Evolutionary conservation across 805 yeast genomes (phyloP), one percentile per base, ranked within the genome.

Genomic region (Ogataea trehalophila): DNA sequence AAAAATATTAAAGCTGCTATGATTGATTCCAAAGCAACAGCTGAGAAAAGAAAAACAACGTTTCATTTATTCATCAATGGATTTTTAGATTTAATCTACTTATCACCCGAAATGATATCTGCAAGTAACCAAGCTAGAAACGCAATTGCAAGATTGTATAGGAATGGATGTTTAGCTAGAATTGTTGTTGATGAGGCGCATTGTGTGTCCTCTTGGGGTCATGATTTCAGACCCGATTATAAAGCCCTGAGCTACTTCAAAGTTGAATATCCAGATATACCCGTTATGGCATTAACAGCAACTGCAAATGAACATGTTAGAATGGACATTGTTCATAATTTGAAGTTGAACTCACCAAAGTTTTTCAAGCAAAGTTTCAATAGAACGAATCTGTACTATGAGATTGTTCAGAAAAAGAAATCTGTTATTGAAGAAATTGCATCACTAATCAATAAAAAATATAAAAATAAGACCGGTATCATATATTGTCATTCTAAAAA

Each of bases 121-220:
- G 82, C 85, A 3, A 87, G 95, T 17, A 73, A 68, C 6, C 80
- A 81, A 57, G 81, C 92, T 39, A 84, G 79, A 58, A 73, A 71
- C 45, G 83, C 84, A 0, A 80, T 94, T 45, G 66, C 73, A 11
- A 72, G 67, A 43, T 69, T 94, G 7, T 73, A 85, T 62, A 69
- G 72, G 16, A 74, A 73, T 29, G 70, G 75, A 14, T 69, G 71
- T 56, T 69, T 94, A 35, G 96, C 97, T 0, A 73, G 98, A 45
- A 76, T 94, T 36, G 96, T 94, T 11, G 89, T 94, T 40, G 99
- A 94, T 68, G 99, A 89, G 62, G 99, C 99, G 0, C 99, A 94
- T 68, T 94, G 99, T 75, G 95, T 94, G 40, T 88, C 96, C 44
- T 85, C 95, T 11, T 94, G 99, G 99, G 99, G 99, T 18, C 99